Percentiles rank a stretch among this genome's conserved stretches.
Conservation (phyloP, 495 filamentous ascomycete species). For the Aspergillus homomorphus region DNA sequence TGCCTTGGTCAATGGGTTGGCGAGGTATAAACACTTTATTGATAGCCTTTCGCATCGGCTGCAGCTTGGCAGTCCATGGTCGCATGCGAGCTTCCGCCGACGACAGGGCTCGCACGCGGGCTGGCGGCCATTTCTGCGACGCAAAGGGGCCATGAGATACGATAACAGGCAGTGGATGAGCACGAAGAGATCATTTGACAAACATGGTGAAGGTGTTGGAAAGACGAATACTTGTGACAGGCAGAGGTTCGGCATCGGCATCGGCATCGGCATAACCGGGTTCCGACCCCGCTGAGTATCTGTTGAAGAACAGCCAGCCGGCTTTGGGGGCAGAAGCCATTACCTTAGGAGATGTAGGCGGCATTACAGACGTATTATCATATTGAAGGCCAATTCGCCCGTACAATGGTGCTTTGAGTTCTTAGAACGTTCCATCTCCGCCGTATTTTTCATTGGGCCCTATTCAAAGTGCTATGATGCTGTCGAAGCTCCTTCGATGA, state of each 20-base stretch:
- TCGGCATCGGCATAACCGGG: conserved; percentile 1
- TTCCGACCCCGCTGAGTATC: background rate
- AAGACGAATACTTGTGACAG: background rate
- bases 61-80: conserved; percentile 1
- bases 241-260: conserved; percentile 2
- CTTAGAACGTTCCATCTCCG: too few species aligned
- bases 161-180: background rate
- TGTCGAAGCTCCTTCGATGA: too few species aligned
- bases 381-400: too few species aligned
- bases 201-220: background rate
- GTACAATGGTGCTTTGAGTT: too few species aligned
- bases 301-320: background rate
- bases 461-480: too few species aligned
- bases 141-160: background rate
- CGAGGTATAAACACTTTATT: background rate
- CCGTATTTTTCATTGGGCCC: too few species aligned
- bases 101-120: conserved; percentile 7
- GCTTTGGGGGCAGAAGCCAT: too few species aligned
- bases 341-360: too few species aligned
- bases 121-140: conserved; percentile 7
- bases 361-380: too few species aligned
- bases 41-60: conserved; percentile 2
- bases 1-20: background rate
- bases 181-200: background rate
- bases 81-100: conserved; percentile 8